Conservation (phyloP, 78 protist genomes). For the Polysphondylium violaceum region DNA sequence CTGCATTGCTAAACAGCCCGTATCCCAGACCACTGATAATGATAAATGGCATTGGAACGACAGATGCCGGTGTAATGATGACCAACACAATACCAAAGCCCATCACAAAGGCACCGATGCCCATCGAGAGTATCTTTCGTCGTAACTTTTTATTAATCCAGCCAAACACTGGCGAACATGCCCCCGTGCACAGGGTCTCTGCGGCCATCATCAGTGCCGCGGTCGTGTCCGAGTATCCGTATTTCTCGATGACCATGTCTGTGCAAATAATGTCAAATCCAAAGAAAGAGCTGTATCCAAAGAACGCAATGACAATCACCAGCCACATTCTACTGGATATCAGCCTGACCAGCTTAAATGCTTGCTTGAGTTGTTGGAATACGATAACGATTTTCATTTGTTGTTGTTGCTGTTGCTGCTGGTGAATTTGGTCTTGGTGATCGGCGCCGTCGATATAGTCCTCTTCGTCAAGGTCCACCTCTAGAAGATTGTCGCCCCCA, state of each 20-base stretch:
- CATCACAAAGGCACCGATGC: constrained; percentile 17
- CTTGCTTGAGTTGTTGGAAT: constrained; percentile 35
- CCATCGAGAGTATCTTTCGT: constrained; percentile 10
- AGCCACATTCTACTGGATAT: constrained; percentile 50
- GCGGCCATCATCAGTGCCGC: constrained; percentile 51
- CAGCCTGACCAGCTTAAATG: background rate
- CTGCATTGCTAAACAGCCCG: constrained; percentile 4
- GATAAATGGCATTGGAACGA: background rate
- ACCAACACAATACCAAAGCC: constrained; percentile 19
- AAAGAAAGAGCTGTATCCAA: constrained; percentile 62
- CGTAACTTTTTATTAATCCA: background rate
- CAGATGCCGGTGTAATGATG: background rate
- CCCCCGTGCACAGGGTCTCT: constrained; percentile 24
- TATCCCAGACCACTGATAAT: constrained; percentile 34
- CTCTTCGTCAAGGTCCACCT: no score
- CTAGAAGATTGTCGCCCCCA: no score
- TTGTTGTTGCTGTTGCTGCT: no score
- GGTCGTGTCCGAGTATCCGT: constrained; percentile 14
- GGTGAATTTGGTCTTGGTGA: no score
- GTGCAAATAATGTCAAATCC: constrained; percentile 65
- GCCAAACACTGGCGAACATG: constrained; percentile 16
- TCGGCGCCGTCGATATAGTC: no score
- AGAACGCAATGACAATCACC: constrained; percentile 1
- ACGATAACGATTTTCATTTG: no score
- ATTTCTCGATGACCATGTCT: constrained; percentile 64